Evolutionary conservation across 306 rosid species (phyloP), one percentile per base, ranked within the genome.

Genomic region (Dryas octopetala): DNA sequence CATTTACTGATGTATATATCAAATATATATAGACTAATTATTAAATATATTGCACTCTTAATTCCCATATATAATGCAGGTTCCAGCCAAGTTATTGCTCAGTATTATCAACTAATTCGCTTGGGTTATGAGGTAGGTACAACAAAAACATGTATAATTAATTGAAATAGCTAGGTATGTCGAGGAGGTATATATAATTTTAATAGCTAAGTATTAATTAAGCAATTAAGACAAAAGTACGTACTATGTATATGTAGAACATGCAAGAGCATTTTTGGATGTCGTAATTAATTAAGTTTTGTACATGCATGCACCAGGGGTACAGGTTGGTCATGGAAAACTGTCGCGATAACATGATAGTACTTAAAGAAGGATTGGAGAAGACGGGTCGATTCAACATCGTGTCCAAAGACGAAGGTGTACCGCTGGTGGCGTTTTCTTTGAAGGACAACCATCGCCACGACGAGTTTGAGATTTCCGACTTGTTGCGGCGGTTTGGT

Each of bases 31-130:
- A 23, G 23, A 23, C 0, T 64, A 60, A 4, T 12, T 41, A 49
- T 23, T 23, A 23, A 23, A 23, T 23, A 23, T 23, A 23, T 14
- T 41, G 5, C 41, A 17, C 43, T 11, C 12, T 5, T 19, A 19
- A 19, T 19, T 55, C 53, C 3, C 46, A 46, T 47, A 52, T 19
- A 41, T 67, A 51, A 74, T 81, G 83, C 89, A 93, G 98, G 98
- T 73, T 91, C 98, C 48, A 89, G 98, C 84, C 98, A 93, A 80
- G 72, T 93, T 3, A 93, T 93, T 85, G 98, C 98, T 75, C 98
- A 94, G 80, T 92, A 92, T 83, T 92, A 92, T 80, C 97, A 91
- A 65, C 87, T 93, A 26, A 93, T 93, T 66, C 97, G 97, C 79
- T 66, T 93, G 88, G 98, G 98, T 70, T 61, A 19, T 63, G 97